Evolutionary conservation across 495 filamentous ascomycete genomes (phyloP).

Genomic region (Xylaria grammica): DNA sequence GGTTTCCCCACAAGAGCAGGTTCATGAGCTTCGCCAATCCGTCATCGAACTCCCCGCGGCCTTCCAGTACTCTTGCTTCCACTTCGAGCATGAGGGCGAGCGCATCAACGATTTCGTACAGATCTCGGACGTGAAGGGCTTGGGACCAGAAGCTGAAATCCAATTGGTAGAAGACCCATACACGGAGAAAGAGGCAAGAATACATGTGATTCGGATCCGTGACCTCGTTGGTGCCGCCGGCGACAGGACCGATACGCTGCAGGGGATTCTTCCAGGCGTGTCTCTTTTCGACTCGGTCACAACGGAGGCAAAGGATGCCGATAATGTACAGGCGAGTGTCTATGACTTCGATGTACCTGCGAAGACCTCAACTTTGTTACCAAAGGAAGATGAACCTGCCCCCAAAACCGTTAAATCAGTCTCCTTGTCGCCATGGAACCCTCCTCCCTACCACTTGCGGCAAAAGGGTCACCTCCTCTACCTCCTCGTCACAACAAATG

Average conservation of each 20-base stretch:
- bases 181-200: constrained; percentile 95
- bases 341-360: constrained; percentile 78
- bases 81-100: constrained; percentile 83
- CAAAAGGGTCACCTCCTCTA: constrained; percentile 95
- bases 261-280: constrained; percentile 84
- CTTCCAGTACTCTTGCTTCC: constrained; percentile 98
- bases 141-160: constrained; percentile 75
- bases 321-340: constrained; percentile 62
- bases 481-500: constrained; percentile 82
- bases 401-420: constrained; percentile 92
- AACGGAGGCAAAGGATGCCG: constrained; percentile 49
- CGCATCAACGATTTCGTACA: constrained; percentile 95
- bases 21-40: constrained; percentile 96
- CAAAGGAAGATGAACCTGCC: constrained; percentile 62
- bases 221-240: constrained; percentile 93
- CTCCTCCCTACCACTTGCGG: constrained; percentile 85
- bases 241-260: constrained; percentile 83
- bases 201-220: constrained; percentile 87
- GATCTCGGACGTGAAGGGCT: constrained; percentile 85
- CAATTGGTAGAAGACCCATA: constrained; percentile 92
- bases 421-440: constrained; percentile 92
- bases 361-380: constrained; percentile 72
- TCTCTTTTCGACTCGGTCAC: constrained; percentile 83
- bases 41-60: constrained; percentile 93
- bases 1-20: constrained; percentile 92